A percentile compares a stretch with the other conserved stretches of the same genome.
These are phyloP conservation scores for Dendrocalamus latiflorus DNA, from an alignment of 202 grass and related monocot species.

Conservation along the genomic window DNA sequence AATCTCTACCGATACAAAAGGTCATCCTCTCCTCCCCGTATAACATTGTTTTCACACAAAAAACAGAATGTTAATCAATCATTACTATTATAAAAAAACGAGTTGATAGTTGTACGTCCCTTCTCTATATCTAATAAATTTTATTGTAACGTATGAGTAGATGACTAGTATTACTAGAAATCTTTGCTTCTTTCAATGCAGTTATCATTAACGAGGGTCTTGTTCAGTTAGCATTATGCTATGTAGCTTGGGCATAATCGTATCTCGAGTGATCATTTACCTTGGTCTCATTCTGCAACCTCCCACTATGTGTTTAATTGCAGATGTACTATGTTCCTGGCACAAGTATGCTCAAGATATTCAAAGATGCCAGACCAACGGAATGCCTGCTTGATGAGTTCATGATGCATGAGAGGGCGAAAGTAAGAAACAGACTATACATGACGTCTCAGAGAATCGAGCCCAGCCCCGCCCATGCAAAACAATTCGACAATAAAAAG, in stretches of 20 bases:
- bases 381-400: slow-evolving; percentile 61
- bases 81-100: too few species aligned
- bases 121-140: too few species aligned
- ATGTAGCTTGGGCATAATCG: neutral
- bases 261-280: neutral
- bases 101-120: too few species aligned
- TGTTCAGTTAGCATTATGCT: neutral
- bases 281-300: slow-evolving; percentile 14
- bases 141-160: too few species aligned
- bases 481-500: too few species aligned
- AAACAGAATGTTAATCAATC: too few species aligned
- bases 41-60: too few species aligned
- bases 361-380: slow-evolving; percentile 39
- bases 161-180: slow-evolving; percentile 3
- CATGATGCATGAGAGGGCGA: slow-evolving; percentile 50
- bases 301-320: slow-evolving; percentile 10
- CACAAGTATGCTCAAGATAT: slow-evolving; percentile 61
- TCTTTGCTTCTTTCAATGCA: neutral
- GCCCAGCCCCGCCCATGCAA: too few species aligned
- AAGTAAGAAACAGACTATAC: too few species aligned
- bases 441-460: too few species aligned
- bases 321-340: slow-evolving; percentile 66
- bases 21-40: too few species aligned
- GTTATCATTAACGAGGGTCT: neutral
- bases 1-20: too few species aligned